phyloP scores from a whole-genome alignment of 208 protist species.

The Phytomonas sp. region DNA sequence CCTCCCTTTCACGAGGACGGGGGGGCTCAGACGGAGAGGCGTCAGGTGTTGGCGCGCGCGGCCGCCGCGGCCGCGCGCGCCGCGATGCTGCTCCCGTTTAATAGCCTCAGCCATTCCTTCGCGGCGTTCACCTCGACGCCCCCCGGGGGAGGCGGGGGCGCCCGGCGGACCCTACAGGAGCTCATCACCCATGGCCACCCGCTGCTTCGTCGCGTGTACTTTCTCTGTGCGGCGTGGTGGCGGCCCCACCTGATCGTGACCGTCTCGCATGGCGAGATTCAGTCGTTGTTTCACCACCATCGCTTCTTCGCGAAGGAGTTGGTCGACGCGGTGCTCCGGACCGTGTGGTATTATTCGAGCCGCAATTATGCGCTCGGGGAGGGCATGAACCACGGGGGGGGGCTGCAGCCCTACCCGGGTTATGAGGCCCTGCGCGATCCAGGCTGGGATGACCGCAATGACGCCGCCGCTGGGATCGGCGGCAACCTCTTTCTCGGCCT shows the following conservation, averaged over 20 bases:
- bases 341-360: constrained; percentile 33
- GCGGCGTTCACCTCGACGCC: too few species aligned
- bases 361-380: constrained; percentile 6
- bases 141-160: too few species aligned
- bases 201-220: constrained; percentile 32
- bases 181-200: background rate
- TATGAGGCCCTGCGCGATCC: background rate
- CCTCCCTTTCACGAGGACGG: background rate
- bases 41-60: too few species aligned
- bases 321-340: constrained; percentile 44
- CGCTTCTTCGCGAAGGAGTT: constrained; percentile 35
- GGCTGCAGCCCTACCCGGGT: constrained; percentile 6
- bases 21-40: background rate
- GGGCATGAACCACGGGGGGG: constrained; percentile 8
- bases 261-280: constrained; percentile 24
- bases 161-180: too few species aligned
- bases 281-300: constrained; percentile 27
- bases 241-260: constrained; percentile 34
- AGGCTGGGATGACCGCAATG: background rate
- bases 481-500: constrained; percentile 26
- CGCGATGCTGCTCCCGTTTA: too few species aligned
- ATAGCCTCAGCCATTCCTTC: too few species aligned
- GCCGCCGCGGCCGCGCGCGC: too few species aligned
- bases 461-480: background rate
- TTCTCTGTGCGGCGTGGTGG: constrained; percentile 63